These are phyloP conservation scores for Cupressus sempervirens DNA, from an alignment of 75 land plant genomes.

Conservation along the genomic window DNA sequence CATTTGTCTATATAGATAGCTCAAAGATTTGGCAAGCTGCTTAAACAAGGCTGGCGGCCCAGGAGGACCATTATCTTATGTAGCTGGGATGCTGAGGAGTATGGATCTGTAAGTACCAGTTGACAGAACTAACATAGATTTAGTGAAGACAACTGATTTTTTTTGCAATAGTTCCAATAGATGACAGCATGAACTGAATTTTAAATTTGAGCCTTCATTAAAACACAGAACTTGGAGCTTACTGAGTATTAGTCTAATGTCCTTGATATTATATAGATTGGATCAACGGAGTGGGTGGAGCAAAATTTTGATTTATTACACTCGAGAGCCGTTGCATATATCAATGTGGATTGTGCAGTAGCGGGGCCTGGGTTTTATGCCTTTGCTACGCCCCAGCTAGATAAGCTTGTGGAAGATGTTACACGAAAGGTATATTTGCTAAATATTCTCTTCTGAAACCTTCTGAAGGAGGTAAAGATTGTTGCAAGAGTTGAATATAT, in stretches of 20 bases:
- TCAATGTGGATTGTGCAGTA: constrained; percentile 79
- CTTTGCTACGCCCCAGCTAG: constrained; percentile 80
- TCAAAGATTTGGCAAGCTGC: constrained; percentile 28
- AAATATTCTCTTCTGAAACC: background rate
- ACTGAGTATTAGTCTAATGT: too few species aligned
- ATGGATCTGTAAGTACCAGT: constrained; percentile 39
- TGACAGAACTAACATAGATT: background rate
- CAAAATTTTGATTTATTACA: constrained; percentile 40
- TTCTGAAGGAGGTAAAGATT: background rate
- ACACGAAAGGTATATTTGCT: constrained; percentile 39
- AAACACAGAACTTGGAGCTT: too few species aligned
- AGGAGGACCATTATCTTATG: constrained; percentile 46
- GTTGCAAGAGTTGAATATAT: background rate
- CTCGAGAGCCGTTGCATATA: constrained; percentile 48
- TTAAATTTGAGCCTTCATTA: background rate
- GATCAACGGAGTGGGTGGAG: constrained; percentile 65
- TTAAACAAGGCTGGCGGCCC: constrained; percentile 51
- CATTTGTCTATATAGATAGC: constrained; percentile 28
- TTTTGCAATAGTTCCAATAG: background rate
- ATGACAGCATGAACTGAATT: too few species aligned
- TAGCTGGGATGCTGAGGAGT: constrained; percentile 77
- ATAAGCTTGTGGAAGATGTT: constrained; percentile 53
- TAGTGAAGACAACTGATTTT: background rate
- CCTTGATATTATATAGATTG: constrained; percentile 26
- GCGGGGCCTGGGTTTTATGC: constrained; percentile 67